Conservation (phyloP, 768 basidiomycete genomes). For the Pseudohyphozyma bogoriensis region DNA sequence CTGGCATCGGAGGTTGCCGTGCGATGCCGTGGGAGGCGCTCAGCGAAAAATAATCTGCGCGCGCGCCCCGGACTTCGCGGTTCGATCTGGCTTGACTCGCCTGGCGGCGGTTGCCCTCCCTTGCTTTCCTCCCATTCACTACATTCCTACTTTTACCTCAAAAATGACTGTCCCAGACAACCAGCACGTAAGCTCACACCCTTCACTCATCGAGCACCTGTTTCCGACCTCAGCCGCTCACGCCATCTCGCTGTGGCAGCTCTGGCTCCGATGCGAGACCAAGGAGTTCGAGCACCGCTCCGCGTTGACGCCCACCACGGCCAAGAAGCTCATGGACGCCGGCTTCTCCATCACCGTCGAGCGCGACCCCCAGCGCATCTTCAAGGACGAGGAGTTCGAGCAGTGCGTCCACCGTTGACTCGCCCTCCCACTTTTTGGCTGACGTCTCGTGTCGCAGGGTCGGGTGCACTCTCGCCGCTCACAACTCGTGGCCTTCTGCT, state of each 20-base stretch:
- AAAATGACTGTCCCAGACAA: no score
- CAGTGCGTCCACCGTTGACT: conserved; percentile 51
- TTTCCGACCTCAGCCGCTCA: no score
- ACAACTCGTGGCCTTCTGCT: conserved; percentile 81
- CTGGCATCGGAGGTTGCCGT: no score
- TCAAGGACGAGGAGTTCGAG: conserved; percentile 85
- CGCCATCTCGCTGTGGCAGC: background rate
- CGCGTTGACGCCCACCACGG: conserved; percentile 82
- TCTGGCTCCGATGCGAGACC: conserved; percentile 97
- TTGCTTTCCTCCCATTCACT: no score
- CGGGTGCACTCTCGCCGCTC: conserved; percentile 74
- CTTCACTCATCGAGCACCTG: no score
- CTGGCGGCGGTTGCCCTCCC: no score
- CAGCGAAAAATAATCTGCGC: no score
- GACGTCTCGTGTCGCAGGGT: conserved; percentile 47
- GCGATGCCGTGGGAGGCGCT: no score
- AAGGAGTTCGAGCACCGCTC: conserved; percentile 89
- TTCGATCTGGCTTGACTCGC: no score
- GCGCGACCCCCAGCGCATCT: conserved; percentile 85
- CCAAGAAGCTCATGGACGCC: conserved; percentile 73
- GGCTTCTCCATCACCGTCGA: conserved; percentile 88
- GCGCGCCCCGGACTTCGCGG: no score
- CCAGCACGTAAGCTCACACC: no score
- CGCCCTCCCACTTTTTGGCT: background rate
- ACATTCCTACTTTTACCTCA: no score